Percentiles rank a stretch among this genome's conserved stretches.
phyloP scores from a whole-genome alignment of 2,329 filamentous ascomycete species.

The Paecilomyces dactylethromorphus region DNA sequence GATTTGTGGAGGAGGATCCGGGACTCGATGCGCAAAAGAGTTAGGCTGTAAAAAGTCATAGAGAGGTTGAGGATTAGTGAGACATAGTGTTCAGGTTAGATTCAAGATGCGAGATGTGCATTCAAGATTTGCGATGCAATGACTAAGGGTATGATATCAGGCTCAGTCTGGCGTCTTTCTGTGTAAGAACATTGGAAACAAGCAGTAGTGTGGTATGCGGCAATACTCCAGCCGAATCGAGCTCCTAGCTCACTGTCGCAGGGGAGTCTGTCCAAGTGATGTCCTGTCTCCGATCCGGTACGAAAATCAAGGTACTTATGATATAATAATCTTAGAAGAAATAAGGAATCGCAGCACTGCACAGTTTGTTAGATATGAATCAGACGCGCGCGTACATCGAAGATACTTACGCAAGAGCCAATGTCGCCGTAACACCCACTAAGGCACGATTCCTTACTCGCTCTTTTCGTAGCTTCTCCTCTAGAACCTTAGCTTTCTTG shows the following conservation, averaged over 20 bases:
- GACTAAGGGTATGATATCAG: not conserved
- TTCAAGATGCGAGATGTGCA: not conserved
- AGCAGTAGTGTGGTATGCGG: not conserved
- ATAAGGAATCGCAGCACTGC: conserved; percentile 41
- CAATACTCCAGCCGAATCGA: not conserved
- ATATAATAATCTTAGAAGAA: conserved; percentile 31
- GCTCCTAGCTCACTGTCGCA: not conserved
- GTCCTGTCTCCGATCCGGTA: not conserved
- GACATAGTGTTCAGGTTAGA: not conserved
- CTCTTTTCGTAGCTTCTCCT: conserved; percentile 76
- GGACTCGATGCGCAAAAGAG: not conserved
- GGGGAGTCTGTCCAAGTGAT: not conserved
- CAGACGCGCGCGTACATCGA: not conserved
- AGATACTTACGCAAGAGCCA: conserved; percentile 78
- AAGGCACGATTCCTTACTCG: conserved; percentile 79
- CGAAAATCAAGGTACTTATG: conserved; percentile 1
- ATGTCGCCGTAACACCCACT: conserved; percentile 76
- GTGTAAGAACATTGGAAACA: not conserved
- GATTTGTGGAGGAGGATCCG: not conserved
- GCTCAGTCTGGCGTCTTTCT: not conserved
- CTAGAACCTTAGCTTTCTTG: conserved; percentile 66
- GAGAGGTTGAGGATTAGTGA: not conserved
- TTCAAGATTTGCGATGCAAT: not conserved
- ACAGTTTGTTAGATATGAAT: conserved; percentile 12
- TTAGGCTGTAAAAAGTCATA: not conserved